phyloP scores from a whole-genome alignment of 805 yeast genomes.

The Ogataea trehaloabstinens region DNA sequence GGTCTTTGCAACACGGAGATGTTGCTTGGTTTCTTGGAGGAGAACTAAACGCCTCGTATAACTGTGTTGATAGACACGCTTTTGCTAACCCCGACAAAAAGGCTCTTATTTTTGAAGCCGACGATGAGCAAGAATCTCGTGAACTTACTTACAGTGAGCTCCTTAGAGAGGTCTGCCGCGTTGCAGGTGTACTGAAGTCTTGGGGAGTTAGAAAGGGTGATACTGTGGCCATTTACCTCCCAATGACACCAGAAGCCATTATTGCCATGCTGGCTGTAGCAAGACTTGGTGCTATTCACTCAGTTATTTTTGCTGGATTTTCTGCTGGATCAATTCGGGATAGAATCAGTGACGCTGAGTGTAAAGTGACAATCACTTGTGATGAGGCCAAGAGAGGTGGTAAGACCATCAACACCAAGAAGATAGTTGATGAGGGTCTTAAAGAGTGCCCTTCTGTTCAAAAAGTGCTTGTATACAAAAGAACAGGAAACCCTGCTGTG shows the following conservation, averaged over 20 bases:
- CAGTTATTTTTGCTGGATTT: constrained; percentile 96
- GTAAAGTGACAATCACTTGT: constrained; percentile 84
- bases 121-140: constrained; percentile 73
- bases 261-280: constrained; percentile 91
- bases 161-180: constrained; percentile 76
- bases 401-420: constrained; percentile 86
- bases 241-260: constrained; percentile 97
- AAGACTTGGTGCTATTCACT: constrained; percentile 93
- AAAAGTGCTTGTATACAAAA: constrained; percentile 81
- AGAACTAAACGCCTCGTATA: constrained; percentile 86
- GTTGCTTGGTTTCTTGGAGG: constrained; percentile 95
- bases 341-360: constrained; percentile 84
- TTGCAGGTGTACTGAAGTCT: constrained; percentile 77
- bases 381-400: constrained; percentile 97
- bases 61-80: constrained; percentile 96
- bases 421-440: constrained; percentile 93
- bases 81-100: constrained; percentile 78
- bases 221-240: constrained; percentile 92
- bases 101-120: constrained; percentile 91
- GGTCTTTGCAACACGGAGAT: constrained; percentile 72
- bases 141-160: constrained; percentile 83
- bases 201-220: constrained; percentile 95
- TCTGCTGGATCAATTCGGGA: constrained; percentile 90
- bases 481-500: constrained; percentile 76
- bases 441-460: constrained; percentile 69